These are phyloP conservation scores for Entophlyctis helioformis DNA, from an alignment of 192 early-diverging fungal species.

Conservation along the genomic window DNA sequence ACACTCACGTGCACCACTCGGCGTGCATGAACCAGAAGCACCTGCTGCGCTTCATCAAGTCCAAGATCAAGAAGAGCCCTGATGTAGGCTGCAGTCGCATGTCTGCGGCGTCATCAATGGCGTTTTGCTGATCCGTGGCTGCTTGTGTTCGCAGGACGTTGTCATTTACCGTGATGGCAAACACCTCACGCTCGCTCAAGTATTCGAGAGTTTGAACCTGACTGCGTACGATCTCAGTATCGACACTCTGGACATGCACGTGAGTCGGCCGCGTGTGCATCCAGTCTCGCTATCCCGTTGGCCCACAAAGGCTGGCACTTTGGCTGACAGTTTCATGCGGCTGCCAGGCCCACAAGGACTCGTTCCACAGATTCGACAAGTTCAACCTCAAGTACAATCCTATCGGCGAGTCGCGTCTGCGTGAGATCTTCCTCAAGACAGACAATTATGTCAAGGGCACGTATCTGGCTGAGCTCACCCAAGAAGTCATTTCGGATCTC, in stretches of 20 bases:
- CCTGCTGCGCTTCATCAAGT: constrained; percentile 87
- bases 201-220: constrained; percentile 81
- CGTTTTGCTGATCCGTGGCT: not conserved
- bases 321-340: not conserved
- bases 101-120: not conserved
- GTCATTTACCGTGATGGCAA: constrained; percentile 82
- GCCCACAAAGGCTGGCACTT: constrained; percentile 61
- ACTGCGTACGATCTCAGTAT: constrained; percentile 90
- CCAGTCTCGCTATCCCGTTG: not conserved
- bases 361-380: constrained; percentile 93
- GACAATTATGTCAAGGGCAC: constrained; percentile 80
- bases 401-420: constrained; percentile 82
- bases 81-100: constrained; percentile 30
- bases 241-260: constrained; percentile 95
- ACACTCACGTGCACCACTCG: constrained; percentile 90
- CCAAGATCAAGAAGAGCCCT: constrained; percentile 66
- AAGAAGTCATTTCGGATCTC: constrained; percentile 81
- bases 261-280: constrained; percentile 8
- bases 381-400: constrained; percentile 97
- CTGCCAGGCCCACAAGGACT: constrained; percentile 75
- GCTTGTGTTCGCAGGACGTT: constrained; percentile 29
- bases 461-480: constrained; percentile 86
- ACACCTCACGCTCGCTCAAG: constrained; percentile 65
- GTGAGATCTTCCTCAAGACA: constrained; percentile 94
- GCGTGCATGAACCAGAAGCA: constrained; percentile 97